Percentiles rank a stretch among this genome's conserved stretches.
Evolutionary conservation across 257 asterid genomes (phyloP).

Genomic region (Cinchona pubescens): DNA sequence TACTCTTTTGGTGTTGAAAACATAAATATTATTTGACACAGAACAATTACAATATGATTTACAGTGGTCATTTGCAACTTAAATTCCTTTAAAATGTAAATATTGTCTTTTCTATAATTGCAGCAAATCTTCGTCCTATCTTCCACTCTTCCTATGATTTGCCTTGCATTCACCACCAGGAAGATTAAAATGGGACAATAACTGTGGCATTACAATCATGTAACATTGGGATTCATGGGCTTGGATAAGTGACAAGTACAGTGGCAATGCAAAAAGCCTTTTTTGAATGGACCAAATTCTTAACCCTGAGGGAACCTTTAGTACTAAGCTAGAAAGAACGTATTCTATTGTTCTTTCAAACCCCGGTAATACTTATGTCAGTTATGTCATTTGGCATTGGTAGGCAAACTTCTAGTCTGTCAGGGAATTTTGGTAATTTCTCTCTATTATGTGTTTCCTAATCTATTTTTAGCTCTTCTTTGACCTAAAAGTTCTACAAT

Average conservation of each 20-base stretch:
- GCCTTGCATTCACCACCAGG: no score
- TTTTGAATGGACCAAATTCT: background rate
- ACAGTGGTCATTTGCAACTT: no score
- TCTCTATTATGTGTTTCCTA: background rate
- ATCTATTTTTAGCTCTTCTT: background rate
- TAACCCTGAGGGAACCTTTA: background rate
- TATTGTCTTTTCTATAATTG: no score
- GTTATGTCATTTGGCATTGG: background rate
- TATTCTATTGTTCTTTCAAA: background rate
- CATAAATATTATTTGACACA: no score
- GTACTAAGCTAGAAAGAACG: background rate
- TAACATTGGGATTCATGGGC: background rate
- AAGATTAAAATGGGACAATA: no score
- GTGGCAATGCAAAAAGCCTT: background rate
- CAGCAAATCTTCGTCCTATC: no score
- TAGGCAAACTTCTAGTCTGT: background rate
- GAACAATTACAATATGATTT: no score
- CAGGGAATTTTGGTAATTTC: background rate
- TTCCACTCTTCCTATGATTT: no score
- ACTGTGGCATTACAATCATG: no score
- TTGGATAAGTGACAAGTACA: background rate
- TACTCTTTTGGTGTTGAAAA: no score
- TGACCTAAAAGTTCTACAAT: background rate
- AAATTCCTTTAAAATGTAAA: no score
- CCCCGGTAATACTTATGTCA: background rate